phyloP scores from a whole-genome alignment of 2,329 filamentous ascomycete genomes.

The Trichophyton mentagrophytes region DNA sequence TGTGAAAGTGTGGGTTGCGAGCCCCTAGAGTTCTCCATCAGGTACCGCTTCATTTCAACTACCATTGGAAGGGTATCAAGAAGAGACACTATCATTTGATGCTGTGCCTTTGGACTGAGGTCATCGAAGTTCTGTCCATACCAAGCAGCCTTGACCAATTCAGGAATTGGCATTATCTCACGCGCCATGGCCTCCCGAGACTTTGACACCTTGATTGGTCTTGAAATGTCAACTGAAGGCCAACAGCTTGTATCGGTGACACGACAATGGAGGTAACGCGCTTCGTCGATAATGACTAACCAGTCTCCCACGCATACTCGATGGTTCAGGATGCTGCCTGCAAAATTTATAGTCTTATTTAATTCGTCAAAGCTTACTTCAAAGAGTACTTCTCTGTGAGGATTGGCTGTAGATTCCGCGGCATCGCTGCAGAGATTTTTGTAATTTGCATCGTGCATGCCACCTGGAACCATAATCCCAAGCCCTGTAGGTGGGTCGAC shows the following conservation, averaged over 20 bases:
- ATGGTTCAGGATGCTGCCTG: conserved; percentile 15
- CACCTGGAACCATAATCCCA: conserved; percentile 27
- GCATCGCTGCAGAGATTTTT: not conserved
- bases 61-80: conserved; percentile 31
- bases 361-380: conserved; percentile 23
- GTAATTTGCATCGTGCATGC: not conserved
- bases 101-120: conserved; percentile 20
- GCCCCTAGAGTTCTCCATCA: conserved; percentile 26
- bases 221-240: conserved; percentile 31
- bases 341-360: conserved; percentile 21
- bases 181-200: not conserved
- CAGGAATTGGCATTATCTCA: not conserved
- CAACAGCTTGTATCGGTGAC: conserved; percentile 35
- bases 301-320: conserved; percentile 39
- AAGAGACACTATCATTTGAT: conserved; percentile 22
- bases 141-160: conserved; percentile 16
- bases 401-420: not conserved
- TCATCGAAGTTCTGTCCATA: conserved; percentile 33
- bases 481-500: conserved; percentile 47
- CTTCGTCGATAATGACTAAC: conserved; percentile 31
- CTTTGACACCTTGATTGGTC: conserved; percentile 14
- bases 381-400: not conserved
- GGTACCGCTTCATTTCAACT: conserved; percentile 32
- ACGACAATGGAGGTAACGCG: conserved; percentile 35
- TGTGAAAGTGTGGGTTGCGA: conserved; percentile 32